These are phyloP conservation scores for Sclerospora graminicola DNA, from an alignment of 352 stramenopile species.

Conservation along the genomic window DNA sequence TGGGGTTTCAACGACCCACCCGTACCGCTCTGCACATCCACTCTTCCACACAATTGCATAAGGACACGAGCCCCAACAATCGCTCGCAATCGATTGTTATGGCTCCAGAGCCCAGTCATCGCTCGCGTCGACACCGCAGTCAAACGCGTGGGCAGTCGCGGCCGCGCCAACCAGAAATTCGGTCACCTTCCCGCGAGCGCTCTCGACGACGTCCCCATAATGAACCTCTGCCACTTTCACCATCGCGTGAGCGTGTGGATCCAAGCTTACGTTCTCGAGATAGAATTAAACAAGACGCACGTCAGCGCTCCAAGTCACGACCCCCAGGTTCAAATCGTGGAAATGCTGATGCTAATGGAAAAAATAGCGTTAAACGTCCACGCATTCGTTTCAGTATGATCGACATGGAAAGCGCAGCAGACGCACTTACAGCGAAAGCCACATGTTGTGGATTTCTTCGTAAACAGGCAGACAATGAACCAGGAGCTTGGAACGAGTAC, in stretches of 20 bases:
- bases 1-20: too few species aligned
- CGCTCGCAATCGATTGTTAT: constrained; percentile 4
- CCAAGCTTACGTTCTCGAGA: too few species aligned
- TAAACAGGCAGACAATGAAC: constrained; percentile 76
- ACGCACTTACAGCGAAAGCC: constrained; percentile 29
- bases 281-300: too few species aligned
- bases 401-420: constrained; percentile 32
- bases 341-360: constrained; percentile 7
- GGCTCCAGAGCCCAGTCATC: constrained; percentile 17
- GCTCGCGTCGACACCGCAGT: constrained; percentile 14
- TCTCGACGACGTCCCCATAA: constrained; percentile 8
- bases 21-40: too few species aligned
- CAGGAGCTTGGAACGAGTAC: constrained; percentile 67
- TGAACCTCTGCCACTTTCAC: constrained; percentile 1
- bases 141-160: constrained; percentile 12
- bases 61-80: too few species aligned
- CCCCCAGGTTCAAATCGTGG: constrained; percentile 6
- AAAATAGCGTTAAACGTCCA: constrained; percentile 25
- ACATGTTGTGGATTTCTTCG: constrained; percentile 51
- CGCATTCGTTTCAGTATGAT: constrained; percentile 46
- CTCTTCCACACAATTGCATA: too few species aligned
- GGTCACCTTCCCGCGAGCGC: constrained; percentile 7
- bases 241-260: constrained; percentile 5
- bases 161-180: constrained; percentile 3
- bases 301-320: constrained; percentile 13